These are phyloP conservation scores for Camelina sativa DNA, from an alignment of 345 rosid genomes.

Conservation along the genomic window DNA sequence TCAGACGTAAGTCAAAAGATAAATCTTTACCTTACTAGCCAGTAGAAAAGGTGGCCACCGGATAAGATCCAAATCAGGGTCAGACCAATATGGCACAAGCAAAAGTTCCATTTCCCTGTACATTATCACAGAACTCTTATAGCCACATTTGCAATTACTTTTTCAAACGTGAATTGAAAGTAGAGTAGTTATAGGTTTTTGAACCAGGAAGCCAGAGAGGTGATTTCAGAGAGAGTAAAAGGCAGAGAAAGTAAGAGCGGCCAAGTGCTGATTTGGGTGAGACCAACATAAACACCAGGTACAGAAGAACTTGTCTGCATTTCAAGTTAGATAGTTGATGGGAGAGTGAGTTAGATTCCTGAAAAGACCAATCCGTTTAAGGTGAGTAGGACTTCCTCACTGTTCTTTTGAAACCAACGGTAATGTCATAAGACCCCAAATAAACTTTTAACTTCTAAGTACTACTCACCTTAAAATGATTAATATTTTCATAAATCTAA, in stretches of 20 bases:
- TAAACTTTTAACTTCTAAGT: neutral
- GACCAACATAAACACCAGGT: neutral
- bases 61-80: conserved; percentile 53
- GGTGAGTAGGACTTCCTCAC: neutral
- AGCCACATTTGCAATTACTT: conserved; percentile 10
- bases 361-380: neutral
- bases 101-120: conserved; percentile 62
- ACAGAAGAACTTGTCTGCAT: neutral
- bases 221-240: neutral
- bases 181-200: neutral
- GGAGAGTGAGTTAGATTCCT: neutral
- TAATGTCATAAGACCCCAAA: neutral
- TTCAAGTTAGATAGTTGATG: neutral
- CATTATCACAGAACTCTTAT: conserved; percentile 13
- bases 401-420: conserved; percentile 4
- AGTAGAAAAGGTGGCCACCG: conserved; percentile 72
- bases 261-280: neutral
- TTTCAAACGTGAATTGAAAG: conserved; percentile 3
- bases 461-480: conserved; percentile 3
- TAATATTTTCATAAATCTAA: neutral
- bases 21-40: conserved; percentile 57
- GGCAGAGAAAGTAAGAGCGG: neutral
- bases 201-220: neutral
- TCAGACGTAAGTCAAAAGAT: conserved; percentile 3
- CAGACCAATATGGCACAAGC: conserved; percentile 64